phyloP scores from a whole-genome alignment of 169 alveolate genomes.

The Eimeria falciformis region DNA sequence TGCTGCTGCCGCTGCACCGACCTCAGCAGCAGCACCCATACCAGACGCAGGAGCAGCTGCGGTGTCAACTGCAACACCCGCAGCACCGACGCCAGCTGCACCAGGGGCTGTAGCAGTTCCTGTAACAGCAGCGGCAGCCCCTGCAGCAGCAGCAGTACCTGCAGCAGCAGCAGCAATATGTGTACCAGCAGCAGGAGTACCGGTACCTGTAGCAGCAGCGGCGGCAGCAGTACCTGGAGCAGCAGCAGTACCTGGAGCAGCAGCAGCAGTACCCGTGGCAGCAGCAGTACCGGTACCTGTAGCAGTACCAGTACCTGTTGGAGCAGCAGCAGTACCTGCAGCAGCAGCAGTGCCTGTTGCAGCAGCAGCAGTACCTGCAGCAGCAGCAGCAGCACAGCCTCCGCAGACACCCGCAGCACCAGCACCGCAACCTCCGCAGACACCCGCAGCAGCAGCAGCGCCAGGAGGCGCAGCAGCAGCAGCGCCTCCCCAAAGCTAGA shows the following conservation, averaged over 20 bases:
- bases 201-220: not conserved
- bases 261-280: not conserved
- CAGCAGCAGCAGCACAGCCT: not conserved
- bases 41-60: not conserved
- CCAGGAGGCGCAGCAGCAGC: slow-evolving; percentile 23
- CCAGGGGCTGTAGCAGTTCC: slow-evolving; percentile 17
- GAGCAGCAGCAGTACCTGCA: slow-evolving; percentile 12
- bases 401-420: not conserved
- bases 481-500: not conserved
- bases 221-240: not conserved
- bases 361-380: not conserved
- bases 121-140: slow-evolving; percentile 5
- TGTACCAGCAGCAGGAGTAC: not conserved
- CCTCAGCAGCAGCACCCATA: slow-evolving; percentile 2
- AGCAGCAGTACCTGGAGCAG: not conserved
- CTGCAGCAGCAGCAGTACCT: slow-evolving; percentile 32
- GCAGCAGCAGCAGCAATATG: not conserved
- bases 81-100: slow-evolving; percentile 20
- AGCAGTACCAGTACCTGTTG: not conserved
- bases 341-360: not conserved
- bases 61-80: not conserved
- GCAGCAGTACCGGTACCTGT: not conserved
- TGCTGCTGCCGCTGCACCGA: not conserved
- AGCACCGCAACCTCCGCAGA: not conserved
- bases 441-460: slow-evolving; percentile 39